Conservation (phyloP, 169 alveolate genomes). For the Eimeria praecox region DNA sequence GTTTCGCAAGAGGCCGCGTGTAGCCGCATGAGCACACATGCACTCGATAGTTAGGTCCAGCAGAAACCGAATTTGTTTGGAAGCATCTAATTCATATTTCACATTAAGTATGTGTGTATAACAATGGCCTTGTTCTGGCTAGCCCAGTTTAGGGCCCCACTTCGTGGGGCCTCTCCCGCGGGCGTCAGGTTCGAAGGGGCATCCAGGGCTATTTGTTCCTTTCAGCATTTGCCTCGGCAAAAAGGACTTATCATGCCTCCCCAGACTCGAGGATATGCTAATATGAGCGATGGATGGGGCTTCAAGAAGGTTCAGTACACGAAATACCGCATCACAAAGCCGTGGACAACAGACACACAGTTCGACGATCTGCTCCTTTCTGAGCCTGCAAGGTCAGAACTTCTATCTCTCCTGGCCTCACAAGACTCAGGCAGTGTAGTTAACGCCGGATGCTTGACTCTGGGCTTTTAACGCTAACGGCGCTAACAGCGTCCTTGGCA, state of each 20-base stretch:
- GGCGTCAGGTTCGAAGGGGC: slow-evolving; percentile 38
- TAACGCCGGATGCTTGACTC: neutral
- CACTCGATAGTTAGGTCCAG: neutral
- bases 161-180: slow-evolving; percentile 61
- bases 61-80: neutral
- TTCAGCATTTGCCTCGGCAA: neutral
- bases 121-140: slow-evolving; percentile 39
- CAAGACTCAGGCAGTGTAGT: neutral
- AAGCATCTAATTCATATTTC: neutral
- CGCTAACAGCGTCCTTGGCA: too few relatives aligned
- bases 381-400: slow-evolving; percentile 87
- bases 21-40: neutral
- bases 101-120: slow-evolving; percentile 53
- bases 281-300: slow-evolving; percentile 77
- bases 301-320: slow-evolving; percentile 87
- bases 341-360: slow-evolving; percentile 90
- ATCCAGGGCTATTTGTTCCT: neutral
- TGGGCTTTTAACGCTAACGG: neutral
- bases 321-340: slow-evolving; percentile 92
- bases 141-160: slow-evolving; percentile 61
- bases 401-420: neutral
- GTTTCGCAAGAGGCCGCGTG: slow-evolving; percentile 11
- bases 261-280: slow-evolving; percentile 68
- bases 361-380: slow-evolving; percentile 91
- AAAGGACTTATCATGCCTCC: neutral